A percentile compares a stretch with the other conserved stretches of the same genome.
phyloP scores from a whole-genome alignment of 2,329 filamentous ascomycete genomes.

The Diaporthe caulivora region DNA sequence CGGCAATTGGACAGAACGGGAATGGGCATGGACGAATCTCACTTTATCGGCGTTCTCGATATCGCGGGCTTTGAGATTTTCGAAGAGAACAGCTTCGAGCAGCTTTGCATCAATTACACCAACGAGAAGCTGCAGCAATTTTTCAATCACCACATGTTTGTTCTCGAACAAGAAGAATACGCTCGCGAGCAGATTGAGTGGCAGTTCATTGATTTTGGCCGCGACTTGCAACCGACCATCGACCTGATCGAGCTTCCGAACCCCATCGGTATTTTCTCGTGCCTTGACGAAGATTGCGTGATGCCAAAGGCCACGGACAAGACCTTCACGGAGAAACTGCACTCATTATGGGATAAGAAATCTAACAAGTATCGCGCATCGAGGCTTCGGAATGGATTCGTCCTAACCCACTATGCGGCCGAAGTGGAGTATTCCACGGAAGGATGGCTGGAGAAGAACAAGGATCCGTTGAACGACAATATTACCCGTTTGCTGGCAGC shows the following conservation, averaged over 20 bases:
- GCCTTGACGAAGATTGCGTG: conserved; percentile 95
- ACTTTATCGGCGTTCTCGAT: conserved; percentile 98
- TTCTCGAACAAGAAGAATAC: conserved; percentile 98
- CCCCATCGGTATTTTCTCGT: conserved; percentile 98
- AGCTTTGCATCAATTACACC: conserved; percentile 99
- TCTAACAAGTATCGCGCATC: conserved; percentile 93
- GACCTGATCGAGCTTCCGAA: conserved; percentile 97
- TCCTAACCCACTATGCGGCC: conserved; percentile 96
- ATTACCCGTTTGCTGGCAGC: conserved; percentile 87
- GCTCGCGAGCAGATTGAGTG: conserved; percentile 98
- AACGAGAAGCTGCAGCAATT: conserved; percentile 99
- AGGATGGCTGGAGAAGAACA: conserved; percentile 98
- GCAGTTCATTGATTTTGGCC: conserved; percentile 99
- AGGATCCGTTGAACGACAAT: conserved; percentile 97
- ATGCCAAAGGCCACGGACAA: conserved; percentile 99
- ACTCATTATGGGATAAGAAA: conserved; percentile 96
- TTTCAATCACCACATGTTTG: conserved; percentile 99
- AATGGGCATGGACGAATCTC: conserved; percentile 85
- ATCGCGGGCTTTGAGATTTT: conserved; percentile 99
- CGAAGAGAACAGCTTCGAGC: conserved; percentile 97
- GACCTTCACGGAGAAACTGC: conserved; percentile 97
- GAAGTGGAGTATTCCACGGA: conserved; percentile 98
- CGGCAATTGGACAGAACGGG: conserved; percentile 88
- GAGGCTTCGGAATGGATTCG: conserved; percentile 89
- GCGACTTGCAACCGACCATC: conserved; percentile 96